Conservation (phyloP, 2,329 filamentous ascomycete genomes). For the Gaeumannomyces sp. region DNA sequence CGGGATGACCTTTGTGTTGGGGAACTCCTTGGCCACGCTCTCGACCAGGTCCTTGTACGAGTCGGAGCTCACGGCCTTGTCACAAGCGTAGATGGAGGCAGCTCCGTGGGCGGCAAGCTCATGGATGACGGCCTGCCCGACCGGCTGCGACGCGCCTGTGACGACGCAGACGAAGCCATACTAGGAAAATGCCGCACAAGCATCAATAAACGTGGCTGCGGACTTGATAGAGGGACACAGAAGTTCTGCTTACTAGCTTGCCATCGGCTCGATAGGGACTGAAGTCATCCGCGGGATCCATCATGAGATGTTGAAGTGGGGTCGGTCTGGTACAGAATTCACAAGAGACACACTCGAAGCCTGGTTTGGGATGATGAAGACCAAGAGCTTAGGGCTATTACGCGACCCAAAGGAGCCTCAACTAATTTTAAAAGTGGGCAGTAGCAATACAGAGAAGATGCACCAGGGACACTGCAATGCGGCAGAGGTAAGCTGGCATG, state of each 20-base stretch:
- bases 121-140: slow-evolving; percentile 52
- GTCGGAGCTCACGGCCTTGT: slow-evolving; percentile 33
- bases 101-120: slow-evolving; percentile 59
- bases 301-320: slow-evolving; percentile 8
- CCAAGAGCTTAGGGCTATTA: neutral
- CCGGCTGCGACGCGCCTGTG: slow-evolving; percentile 53
- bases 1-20: slow-evolving; percentile 54
- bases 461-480: neutral
- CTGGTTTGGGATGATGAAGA: neutral
- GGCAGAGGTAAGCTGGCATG: neutral
- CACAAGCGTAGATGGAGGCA: slow-evolving; percentile 57
- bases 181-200: slow-evolving; percentile 24
- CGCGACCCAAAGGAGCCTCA: neutral
- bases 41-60: slow-evolving; percentile 33
- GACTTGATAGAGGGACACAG: neutral
- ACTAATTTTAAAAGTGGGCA: neutral
- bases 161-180: slow-evolving; percentile 62
- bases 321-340: neutral
- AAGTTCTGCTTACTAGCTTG: slow-evolving; percentile 39
- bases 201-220: neutral
- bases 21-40: slow-evolving; percentile 34
- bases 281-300: slow-evolving; percentile 39
- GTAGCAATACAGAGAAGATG: neutral
- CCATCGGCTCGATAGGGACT: slow-evolving; percentile 52
- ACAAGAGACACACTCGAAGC: neutral